A percentile compares a stretch with the other conserved stretches of the same genome.
These are phyloP conservation scores for Letharia columbiana DNA, from an alignment of 495 filamentous ascomycete species.

Conservation along the genomic window DNA sequence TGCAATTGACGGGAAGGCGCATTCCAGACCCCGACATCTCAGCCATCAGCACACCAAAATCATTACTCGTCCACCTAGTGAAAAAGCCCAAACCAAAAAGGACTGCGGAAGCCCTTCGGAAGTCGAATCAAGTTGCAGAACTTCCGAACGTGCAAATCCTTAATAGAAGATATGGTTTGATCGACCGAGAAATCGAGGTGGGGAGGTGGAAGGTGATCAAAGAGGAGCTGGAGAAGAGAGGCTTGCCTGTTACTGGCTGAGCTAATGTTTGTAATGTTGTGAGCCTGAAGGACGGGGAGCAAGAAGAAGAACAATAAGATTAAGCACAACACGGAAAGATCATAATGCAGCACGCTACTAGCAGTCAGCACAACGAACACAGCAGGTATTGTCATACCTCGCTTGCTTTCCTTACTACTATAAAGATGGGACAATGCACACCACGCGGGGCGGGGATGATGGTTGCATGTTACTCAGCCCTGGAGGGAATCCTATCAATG, in stretches of 20 bases:
- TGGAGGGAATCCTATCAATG: background rate
- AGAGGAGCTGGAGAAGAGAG: slow-evolving; percentile 55
- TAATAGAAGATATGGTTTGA: slow-evolving; percentile 49
- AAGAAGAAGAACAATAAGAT: too few species aligned
- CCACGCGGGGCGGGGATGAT: background rate
- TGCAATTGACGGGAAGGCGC: slow-evolving; percentile 65
- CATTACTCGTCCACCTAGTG: slow-evolving; percentile 46
- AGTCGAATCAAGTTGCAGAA: slow-evolving; percentile 24
- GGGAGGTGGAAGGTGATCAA: slow-evolving; percentile 84
- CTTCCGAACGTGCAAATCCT: slow-evolving; percentile 66
- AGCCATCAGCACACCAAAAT: slow-evolving; percentile 42
- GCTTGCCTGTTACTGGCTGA: slow-evolving; percentile 31
- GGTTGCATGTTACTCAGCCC: background rate
- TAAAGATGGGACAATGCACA: background rate
- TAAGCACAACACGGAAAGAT: background rate
- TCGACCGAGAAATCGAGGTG: slow-evolving; percentile 63
- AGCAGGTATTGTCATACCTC: background rate
- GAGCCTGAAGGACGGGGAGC: background rate
- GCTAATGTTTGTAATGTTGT: background rate
- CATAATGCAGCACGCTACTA: background rate
- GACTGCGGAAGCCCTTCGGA: slow-evolving; percentile 35
- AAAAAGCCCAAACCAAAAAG: slow-evolving; percentile 53
- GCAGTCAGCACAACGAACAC: background rate
- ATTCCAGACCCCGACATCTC: slow-evolving; percentile 60
- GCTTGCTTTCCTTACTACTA: too few species aligned